Conservation (phyloP, 257 asterid species). For the Haberlea rhodopensis region DNA sequence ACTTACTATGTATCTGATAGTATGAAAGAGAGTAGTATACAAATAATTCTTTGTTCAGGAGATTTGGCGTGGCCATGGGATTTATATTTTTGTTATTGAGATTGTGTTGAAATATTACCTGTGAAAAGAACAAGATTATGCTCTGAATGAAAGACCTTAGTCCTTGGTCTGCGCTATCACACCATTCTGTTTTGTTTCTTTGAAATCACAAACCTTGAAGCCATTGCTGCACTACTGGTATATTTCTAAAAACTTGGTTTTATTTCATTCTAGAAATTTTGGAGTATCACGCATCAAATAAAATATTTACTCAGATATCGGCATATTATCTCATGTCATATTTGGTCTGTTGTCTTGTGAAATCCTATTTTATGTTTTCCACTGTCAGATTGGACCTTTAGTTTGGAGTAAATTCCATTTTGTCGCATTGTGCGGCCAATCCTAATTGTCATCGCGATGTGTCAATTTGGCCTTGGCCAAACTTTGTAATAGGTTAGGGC, state of each 20-base stretch:
- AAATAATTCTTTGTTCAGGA: not conserved
- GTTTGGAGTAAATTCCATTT: not conserved
- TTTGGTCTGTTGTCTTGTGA: not conserved
- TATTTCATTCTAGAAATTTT: slow-evolving; percentile 19
- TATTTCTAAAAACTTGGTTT: slow-evolving; percentile 11
- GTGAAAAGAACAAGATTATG: slow-evolving; percentile 13
- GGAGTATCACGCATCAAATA: slow-evolving; percentile 2
- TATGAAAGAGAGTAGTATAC: not conserved
- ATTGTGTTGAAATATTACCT: not conserved
- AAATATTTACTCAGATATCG: not conserved
- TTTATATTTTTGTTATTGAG: not conserved
- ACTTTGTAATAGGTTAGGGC: slow-evolving; percentile 2
- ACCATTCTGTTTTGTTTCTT: not conserved
- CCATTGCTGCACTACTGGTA: slow-evolving; percentile 2
- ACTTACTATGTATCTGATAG: not conserved
- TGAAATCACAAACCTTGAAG: not conserved
- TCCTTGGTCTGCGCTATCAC: not conserved
- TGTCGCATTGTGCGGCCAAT: slow-evolving; percentile 8
- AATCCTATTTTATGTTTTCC: slow-evolving; percentile 7
- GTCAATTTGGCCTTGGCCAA: slow-evolving; percentile 5
- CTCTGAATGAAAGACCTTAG: not conserved
- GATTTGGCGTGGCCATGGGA: slow-evolving; percentile 1
- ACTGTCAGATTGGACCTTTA: not conserved
- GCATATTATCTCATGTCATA: slow-evolving; percentile 6
- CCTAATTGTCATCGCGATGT: slow-evolving; percentile 2